phyloP scores from a whole-genome alignment of 202 grass and related monocot genomes.

The Bolboschoenoplectus hybrid region DNA sequence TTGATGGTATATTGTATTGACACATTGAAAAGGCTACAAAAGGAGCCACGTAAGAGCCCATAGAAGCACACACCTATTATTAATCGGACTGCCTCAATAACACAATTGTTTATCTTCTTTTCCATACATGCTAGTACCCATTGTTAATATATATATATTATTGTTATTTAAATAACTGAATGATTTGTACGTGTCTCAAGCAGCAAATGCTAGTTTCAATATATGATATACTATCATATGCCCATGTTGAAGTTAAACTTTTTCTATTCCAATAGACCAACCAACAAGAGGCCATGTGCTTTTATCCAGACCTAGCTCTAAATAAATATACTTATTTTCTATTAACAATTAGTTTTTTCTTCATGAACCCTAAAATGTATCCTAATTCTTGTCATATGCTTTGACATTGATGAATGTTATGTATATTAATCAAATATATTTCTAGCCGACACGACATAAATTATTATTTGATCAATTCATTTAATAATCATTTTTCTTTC shows the following conservation, averaged over 20 bases:
- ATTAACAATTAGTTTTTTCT: not conserved
- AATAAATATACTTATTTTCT: conserved; percentile 16
- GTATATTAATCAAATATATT: not conserved
- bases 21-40: conserved; percentile 23
- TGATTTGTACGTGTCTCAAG: conserved; percentile 26
- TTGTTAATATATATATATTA: not conserved
- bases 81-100: not conserved
- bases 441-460: not conserved
- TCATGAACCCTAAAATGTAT: not conserved
- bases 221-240: not conserved
- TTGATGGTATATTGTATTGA: conserved; percentile 26
- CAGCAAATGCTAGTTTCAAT: conserved; percentile 28
- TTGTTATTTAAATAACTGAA: conserved; percentile 34
- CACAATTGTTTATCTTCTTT: not conserved
- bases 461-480: not conserved
- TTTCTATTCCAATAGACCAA: conserved; percentile 26
- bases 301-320: conserved; percentile 11
- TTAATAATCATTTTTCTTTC: not conserved
- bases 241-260: conserved; percentile 21
- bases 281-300: conserved; percentile 38
- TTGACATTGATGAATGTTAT: not conserved
- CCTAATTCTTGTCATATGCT: conserved; percentile 18
- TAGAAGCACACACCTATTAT: conserved; percentile 19
- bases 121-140: conserved; percentile 17
- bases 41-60: conserved; percentile 20